Base-by-base conservation (phyloP, 1,284 basidiomycete genomes). In the Leccinum solheimii region DNA sequence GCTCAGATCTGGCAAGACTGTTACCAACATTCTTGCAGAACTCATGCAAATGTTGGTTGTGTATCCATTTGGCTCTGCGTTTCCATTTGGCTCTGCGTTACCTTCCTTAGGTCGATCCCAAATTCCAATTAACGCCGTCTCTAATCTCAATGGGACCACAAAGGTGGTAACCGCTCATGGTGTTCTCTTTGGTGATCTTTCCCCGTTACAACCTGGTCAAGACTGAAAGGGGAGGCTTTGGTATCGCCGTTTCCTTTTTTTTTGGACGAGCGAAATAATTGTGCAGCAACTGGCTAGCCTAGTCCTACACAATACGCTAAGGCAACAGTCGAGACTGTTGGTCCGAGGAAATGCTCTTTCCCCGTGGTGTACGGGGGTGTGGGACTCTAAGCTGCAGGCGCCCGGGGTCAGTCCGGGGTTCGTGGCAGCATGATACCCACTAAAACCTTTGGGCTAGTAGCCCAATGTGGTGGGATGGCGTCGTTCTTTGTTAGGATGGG, bases 11-110 rank as follows among this genome's bases (percentile, higher is more conserved):
- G 86, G 86, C 2, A 79, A 77, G 50, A 76, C 74, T 1, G 82
- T 86, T 59, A 81, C 83, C 10, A 86, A 86, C 62, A 51, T 89
- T 27, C 68, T 77, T 40, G 86, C 85, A 16, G 80, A 85, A 34
- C 75, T 89, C 11, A 61, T 81, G 10, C 87, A 88, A 70, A 34
- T 34, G 13, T 34, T 81, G 66, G 87, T 86, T 34, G 32, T 5
- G 32, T 34, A 34, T 34, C 32, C 32, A 34, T 34, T 13, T 34
- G 34, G 34, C 13, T 56, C 40, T 51, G 11, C 40, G 3, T 19
- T 13, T 34, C 32, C 32, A 34, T 34, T 13, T 34, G 34, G 34
- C 13, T 56, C 40, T 51, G 11, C 40, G 3, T 19, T 13, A n/a
- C 26, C 27, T 55, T n/a, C 45, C 38, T 49, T 48, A 34, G 30